Conservation (phyloP, 805 yeast genomes). For the Barnettozyma sp. region DNA sequence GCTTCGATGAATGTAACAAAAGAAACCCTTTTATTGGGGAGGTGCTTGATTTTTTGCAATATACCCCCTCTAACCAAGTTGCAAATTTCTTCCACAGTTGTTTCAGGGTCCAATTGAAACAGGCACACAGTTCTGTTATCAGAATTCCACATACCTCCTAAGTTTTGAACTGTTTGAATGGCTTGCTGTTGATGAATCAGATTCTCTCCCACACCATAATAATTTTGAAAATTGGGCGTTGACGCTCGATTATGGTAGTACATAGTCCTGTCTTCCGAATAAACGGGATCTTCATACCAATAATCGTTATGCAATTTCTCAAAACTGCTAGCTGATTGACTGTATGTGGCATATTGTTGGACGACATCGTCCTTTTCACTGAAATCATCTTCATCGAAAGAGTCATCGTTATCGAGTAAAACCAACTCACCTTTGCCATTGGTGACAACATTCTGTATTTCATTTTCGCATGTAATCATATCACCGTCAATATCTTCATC, state of each 20-base stretch:
- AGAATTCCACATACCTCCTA: constrained; percentile 73
- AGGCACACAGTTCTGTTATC: constrained; percentile 66
- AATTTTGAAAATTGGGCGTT: constrained; percentile 2
- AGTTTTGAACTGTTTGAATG: constrained; percentile 76
- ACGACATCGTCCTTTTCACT: too few relatives aligned
- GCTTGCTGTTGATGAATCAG: constrained; percentile 87
- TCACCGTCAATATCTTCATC: constrained; percentile 4
- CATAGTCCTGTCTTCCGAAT: not conserved
- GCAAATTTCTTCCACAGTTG: constrained; percentile 67
- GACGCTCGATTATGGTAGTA: not conserved
- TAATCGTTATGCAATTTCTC: too few relatives aligned
- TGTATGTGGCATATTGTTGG: too few relatives aligned
- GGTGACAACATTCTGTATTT: constrained; percentile 3
- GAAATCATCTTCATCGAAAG: constrained; percentile 1
- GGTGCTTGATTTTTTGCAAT: constrained; percentile 48
- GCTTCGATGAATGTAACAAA: constrained; percentile 66
- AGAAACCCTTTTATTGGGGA: constrained; percentile 50
- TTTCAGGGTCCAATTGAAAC: constrained; percentile 57
- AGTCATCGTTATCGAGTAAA: not conserved
- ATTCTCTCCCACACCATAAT: constrained; percentile 29
- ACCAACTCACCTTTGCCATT: constrained; percentile 3
- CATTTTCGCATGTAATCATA: not conserved
- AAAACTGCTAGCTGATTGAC: too few relatives aligned
- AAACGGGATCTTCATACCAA: not conserved
- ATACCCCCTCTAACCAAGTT: constrained; percentile 75